Conservation (phyloP, 805 yeast genomes). For the Candida tibetensis region DNA sequence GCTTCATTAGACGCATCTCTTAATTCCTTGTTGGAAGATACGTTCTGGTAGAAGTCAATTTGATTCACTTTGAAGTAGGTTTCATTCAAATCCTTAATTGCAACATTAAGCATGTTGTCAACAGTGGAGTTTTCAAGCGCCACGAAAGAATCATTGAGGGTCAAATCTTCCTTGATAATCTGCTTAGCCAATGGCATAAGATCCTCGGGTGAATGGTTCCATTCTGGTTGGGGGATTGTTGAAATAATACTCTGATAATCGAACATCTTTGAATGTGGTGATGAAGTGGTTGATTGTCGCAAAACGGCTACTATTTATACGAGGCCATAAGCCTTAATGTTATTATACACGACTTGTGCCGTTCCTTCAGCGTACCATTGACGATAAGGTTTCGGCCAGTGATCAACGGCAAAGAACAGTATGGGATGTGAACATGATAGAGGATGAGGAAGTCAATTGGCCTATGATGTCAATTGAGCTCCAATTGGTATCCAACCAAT, state of each 20-base stretch:
- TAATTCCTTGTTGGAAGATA: conserved; percentile 58
- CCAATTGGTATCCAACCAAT: too few species aligned
- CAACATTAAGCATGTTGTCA: conserved; percentile 54
- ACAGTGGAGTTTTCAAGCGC: conserved; percentile 48
- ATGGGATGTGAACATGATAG: too few species aligned
- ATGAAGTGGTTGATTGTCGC: too few species aligned
- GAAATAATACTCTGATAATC: conserved; percentile 6
- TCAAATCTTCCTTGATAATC: conserved; percentile 42
- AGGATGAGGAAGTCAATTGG: too few species aligned
- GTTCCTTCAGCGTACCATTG: too few species aligned
- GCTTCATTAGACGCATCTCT: conserved; percentile 71
- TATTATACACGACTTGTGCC: too few species aligned
- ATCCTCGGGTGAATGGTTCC: conserved; percentile 59
- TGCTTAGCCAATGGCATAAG: conserved; percentile 43
- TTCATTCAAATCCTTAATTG: conserved; percentile 50
- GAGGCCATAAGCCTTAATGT: too few species aligned
- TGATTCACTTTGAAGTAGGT: conserved; percentile 46
- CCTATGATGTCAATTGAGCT: too few species aligned
- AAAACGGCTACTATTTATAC: too few species aligned
- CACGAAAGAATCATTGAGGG: conserved; percentile 55
- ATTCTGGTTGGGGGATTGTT: conserved; percentile 19
- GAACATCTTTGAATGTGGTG: too few species aligned
- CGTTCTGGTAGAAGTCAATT: conserved; percentile 69
- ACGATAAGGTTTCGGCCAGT: too few species aligned
- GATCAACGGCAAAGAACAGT: too few species aligned